Evolutionary conservation across 2,329 filamentous ascomycete species (phyloP).

Genomic region (Myriangium duriaei): DNA sequence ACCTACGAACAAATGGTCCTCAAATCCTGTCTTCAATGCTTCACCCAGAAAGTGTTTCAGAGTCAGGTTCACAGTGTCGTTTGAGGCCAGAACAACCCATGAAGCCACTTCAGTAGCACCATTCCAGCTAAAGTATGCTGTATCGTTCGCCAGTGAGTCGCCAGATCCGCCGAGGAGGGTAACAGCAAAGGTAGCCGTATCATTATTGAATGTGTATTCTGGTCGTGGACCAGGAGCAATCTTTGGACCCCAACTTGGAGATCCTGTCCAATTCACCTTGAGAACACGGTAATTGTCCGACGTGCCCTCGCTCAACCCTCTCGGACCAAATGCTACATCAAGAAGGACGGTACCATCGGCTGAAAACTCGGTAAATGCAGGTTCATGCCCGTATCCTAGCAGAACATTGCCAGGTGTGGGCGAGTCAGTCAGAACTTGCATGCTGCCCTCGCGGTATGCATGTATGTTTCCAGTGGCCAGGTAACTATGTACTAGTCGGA

Average conservation of each 20-base stretch:
- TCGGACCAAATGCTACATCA: conserved; percentile 34
- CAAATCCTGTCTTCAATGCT: conserved; percentile 13
- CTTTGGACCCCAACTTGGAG: conserved; percentile 8
- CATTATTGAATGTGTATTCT: background rate
- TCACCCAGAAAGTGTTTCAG: conserved; percentile 10
- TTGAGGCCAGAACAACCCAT: conserved; percentile 13
- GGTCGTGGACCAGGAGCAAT: conserved; percentile 8
- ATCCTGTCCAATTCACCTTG: conserved; percentile 21
- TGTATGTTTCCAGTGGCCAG: conserved; percentile 23
- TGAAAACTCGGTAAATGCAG: conserved; percentile 28
- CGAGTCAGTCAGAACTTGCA: conserved; percentile 38
- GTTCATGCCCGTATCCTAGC: conserved; percentile 40
- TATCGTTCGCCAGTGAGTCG: conserved; percentile 7
- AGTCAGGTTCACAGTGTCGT: conserved; percentile 7
- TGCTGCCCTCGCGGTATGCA: conserved; percentile 37
- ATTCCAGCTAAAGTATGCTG: conserved; percentile 13
- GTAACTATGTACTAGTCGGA: conserved; percentile 18
- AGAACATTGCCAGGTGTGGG: conserved; percentile 33
- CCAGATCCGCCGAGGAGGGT: conserved; percentile 2
- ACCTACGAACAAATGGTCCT: conserved; percentile 12
- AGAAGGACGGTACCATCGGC: conserved; percentile 38
- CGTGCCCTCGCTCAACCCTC: conserved; percentile 13
- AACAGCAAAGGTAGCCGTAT: conserved; percentile 1
- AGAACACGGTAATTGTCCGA: conserved; percentile 37
- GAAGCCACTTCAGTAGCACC: conserved; percentile 13